phyloP scores from a whole-genome alignment of 2,329 filamentous ascomycete species.

The Calonectria fujianensis region DNA sequence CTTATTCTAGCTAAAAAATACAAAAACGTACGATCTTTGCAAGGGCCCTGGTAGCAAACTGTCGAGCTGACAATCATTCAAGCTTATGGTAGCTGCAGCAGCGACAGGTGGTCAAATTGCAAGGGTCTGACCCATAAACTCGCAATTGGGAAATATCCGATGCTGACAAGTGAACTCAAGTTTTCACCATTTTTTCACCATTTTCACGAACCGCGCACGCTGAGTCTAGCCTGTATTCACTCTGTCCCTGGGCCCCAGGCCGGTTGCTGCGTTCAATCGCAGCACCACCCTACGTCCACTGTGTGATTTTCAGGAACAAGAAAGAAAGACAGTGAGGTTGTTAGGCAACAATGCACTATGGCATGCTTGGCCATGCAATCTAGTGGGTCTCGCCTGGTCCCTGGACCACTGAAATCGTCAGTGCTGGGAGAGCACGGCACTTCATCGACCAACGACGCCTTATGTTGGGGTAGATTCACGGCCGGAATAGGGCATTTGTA shows the following conservation, averaged over 20 bases:
- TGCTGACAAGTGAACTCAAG: too few species aligned
- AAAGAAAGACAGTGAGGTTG: not conserved
- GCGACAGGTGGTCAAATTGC: not conserved
- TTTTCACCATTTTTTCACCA: not conserved
- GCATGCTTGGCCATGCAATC: not conserved
- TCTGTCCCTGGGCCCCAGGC: not conserved
- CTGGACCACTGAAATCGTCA: not conserved
- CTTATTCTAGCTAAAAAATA: too few species aligned
- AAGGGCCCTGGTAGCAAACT: too few species aligned
- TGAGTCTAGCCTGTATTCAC: not conserved
- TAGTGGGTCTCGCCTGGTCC: not conserved
- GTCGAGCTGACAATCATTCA: too few species aligned
- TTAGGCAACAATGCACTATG: not conserved
- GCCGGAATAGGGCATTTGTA: too few species aligned
- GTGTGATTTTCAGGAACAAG: not conserved
- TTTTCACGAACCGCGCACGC: not conserved
- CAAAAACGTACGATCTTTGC: too few species aligned
- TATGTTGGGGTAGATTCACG: not conserved
- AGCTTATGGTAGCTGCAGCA: not conserved
- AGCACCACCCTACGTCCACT: not conserved
- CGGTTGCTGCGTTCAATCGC: not conserved
- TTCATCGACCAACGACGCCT: not conserved
- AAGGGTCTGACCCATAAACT: not conserved
- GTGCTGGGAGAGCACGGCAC: not conserved
- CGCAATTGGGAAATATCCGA: not conserved